These are phyloP conservation scores for Ambrosia trifida DNA, from an alignment of 129 eudicot genomes.

Conservation along the genomic window DNA sequence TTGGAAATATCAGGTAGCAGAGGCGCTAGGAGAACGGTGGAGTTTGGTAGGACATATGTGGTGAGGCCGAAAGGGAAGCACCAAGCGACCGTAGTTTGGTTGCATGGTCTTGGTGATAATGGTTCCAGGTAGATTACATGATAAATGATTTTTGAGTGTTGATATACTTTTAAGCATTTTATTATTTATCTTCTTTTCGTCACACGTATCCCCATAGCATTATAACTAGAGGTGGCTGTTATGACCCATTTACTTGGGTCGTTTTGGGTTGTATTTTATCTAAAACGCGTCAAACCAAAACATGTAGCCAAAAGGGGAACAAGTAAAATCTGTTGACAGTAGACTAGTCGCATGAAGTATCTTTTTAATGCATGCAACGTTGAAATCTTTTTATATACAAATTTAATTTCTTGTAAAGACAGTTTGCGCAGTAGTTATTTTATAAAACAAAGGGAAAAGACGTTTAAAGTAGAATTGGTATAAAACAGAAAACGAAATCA, in stretches of 20 bases:
- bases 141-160: slow-evolving; percentile 1
- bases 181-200: background rate
- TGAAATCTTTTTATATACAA: background rate
- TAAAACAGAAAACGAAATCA: background rate
- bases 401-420: background rate
- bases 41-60: slow-evolving; percentile 97
- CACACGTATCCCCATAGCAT: background rate
- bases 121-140: slow-evolving; percentile 73
- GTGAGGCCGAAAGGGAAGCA: slow-evolving; percentile 97
- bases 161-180: slow-evolving; percentile 9
- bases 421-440: background rate
- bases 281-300: background rate
- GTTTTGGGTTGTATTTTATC: background rate
- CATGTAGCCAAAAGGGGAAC: background rate
- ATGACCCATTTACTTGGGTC: background rate
- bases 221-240: background rate
- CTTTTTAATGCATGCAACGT: background rate
- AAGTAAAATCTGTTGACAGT: background rate
- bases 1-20: slow-evolving; percentile 59
- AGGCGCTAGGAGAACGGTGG: slow-evolving; percentile 63
- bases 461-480: no score
- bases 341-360: background rate
- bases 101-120: slow-evolving; percentile 99
- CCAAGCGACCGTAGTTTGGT: slow-evolving; percentile 95
- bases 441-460: background rate